phyloP scores from a whole-genome alignment of 345 rosid genomes.

The Aquilaria malaccensis region DNA sequence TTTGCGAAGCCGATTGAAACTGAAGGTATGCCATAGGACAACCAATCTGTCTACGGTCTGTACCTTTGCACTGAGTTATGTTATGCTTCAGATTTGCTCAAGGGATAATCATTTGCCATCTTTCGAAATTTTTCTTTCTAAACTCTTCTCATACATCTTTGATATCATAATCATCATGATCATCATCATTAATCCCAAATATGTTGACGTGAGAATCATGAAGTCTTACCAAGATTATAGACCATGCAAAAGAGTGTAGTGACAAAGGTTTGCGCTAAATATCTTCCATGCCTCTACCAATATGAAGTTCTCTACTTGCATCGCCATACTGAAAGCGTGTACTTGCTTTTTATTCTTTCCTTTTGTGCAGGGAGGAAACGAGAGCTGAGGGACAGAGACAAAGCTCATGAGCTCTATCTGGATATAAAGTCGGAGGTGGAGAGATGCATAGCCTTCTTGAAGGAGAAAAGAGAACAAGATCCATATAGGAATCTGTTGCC shows the following conservation, averaged over 20 bases:
- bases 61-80: neutral
- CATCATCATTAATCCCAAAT: neutral
- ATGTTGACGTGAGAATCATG: neutral
- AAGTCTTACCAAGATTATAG: no score
- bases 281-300: no score
- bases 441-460: conserved; percentile 42
- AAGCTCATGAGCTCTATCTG: conserved; percentile 51
- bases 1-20: conserved; percentile 80
- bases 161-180: neutral
- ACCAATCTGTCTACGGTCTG: neutral
- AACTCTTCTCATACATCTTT: neutral
- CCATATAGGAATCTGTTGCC: conserved; percentile 55
- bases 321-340: neutral
- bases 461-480: conserved; percentile 56
- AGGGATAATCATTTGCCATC: neutral
- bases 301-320: neutral
- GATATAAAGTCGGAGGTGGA: conserved; percentile 61
- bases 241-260: no score
- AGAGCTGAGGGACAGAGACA: conserved; percentile 43
- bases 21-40: conserved; percentile 31
- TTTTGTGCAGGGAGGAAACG: conserved; percentile 34
- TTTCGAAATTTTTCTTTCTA: neutral
- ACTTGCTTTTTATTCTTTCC: neutral
- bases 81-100: no score
- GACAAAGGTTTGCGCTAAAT: no score